These are phyloP conservation scores for Fraxinus pennsylvanica DNA, from an alignment of 257 asterid species.

Conservation along the genomic window DNA sequence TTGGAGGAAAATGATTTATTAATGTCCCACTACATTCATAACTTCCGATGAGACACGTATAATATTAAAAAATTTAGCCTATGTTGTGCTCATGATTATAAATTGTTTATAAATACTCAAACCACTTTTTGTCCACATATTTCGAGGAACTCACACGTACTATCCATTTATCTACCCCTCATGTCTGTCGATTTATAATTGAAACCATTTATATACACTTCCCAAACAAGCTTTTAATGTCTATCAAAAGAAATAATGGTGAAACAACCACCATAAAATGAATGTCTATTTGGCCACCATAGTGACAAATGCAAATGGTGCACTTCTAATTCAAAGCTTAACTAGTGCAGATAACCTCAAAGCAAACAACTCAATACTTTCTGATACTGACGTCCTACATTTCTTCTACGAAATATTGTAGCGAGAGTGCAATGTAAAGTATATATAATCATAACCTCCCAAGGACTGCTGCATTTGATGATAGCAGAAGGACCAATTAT, in stretches of 20 bases:
- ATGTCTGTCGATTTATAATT: too few species aligned
- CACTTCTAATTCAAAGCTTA: neutral
- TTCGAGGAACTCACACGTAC: too few species aligned
- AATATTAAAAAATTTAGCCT: neutral
- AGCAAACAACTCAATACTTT: neutral
- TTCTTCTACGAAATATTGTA: neutral
- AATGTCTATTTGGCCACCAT: too few species aligned
- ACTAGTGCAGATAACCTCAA: neutral
- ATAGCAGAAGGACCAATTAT: neutral
- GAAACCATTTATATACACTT: too few species aligned
- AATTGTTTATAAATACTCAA: too few species aligned
- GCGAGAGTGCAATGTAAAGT: neutral
- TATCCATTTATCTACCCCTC: too few species aligned
- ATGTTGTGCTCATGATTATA: too few species aligned
- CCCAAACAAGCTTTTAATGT: too few species aligned
- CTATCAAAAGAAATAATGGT: neutral
- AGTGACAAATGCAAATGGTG: too few species aligned
- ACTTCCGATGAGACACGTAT: neutral
- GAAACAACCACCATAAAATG: neutral
- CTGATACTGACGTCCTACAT: neutral
- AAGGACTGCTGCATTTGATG: neutral
- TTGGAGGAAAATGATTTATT: neutral
- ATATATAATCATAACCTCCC: neutral
- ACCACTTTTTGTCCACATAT: too few species aligned
- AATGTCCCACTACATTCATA: neutral